Conservation (phyloP, 2,329 filamentous ascomycete species). For the Lasiodiplodia sp. region DNA sequence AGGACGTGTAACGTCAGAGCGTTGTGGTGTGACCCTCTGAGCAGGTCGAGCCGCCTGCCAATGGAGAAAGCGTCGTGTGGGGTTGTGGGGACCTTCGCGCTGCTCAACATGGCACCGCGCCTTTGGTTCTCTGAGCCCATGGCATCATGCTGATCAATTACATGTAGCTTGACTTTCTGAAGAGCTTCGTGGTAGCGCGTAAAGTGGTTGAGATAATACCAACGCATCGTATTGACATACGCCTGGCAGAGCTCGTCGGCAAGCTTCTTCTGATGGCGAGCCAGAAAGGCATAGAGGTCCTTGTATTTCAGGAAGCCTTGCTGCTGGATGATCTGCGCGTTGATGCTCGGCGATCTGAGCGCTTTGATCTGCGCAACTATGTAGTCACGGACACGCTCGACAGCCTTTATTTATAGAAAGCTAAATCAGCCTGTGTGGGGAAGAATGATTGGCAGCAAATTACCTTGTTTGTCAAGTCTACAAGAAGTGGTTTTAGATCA, state of each 20-base stretch:
- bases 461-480: constrained; percentile 83
- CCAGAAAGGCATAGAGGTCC: constrained; percentile 85
- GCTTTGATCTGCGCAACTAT: constrained; percentile 94
- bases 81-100: constrained; percentile 54
- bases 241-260: constrained; percentile 90
- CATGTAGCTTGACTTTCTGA: constrained; percentile 82
- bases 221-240: constrained; percentile 98
- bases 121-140: constrained; percentile 78
- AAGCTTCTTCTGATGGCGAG: constrained; percentile 80
- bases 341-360: constrained; percentile 91
- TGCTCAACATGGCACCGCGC: constrained; percentile 53
- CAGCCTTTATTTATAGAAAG: constrained; percentile 56
- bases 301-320: constrained; percentile 89
- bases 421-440: not conserved
- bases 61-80: constrained; percentile 89
- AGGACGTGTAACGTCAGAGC: constrained; percentile 88
- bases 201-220: constrained; percentile 96
- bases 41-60: constrained; percentile 82
- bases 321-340: constrained; percentile 95
- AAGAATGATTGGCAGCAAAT: constrained; percentile 15
- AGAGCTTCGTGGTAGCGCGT: constrained; percentile 84
- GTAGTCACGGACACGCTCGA: constrained; percentile 93
- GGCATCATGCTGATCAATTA: constrained; percentile 81
- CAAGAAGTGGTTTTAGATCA: constrained; percentile 84
- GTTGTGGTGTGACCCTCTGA: constrained; percentile 74